These are phyloP conservation scores for Pythium chondricola DNA, from an alignment of 352 stramenopile species.

Conservation along the genomic window DNA sequence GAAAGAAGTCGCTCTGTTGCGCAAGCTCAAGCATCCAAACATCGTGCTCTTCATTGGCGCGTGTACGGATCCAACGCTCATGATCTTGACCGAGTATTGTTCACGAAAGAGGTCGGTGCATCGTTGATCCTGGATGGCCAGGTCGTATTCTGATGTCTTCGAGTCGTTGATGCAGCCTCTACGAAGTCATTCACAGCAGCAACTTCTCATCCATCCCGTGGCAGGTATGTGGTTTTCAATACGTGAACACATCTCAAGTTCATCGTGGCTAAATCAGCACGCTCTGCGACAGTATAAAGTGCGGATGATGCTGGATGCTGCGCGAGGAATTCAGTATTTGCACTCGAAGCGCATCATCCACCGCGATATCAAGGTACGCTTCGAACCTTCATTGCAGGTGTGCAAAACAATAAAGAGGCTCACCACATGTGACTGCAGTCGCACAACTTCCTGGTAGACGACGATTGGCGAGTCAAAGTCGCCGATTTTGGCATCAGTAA, in stretches of 20 bases:
- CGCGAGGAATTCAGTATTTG: slow-evolving; percentile 84
- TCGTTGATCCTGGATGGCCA: no score
- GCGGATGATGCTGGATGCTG: slow-evolving; percentile 86
- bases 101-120: slow-evolving; percentile 88
- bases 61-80: slow-evolving; percentile 84
- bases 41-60: slow-evolving; percentile 89
- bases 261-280: no score
- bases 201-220: slow-evolving; percentile 87
- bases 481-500: slow-evolving; percentile 89
- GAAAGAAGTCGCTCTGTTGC: slow-evolving; percentile 77
- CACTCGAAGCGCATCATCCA: slow-evolving; percentile 86
- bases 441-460: slow-evolving; percentile 87
- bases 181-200: slow-evolving; percentile 85
- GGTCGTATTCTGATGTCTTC: background rate
- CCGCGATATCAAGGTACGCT: slow-evolving; percentile 81
- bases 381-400: background rate
- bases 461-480: slow-evolving; percentile 87
- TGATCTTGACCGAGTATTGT: slow-evolving; percentile 89
- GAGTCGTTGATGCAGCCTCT: slow-evolving; percentile 40
- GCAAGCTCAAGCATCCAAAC: slow-evolving; percentile 86
- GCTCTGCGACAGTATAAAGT: slow-evolving; percentile 80
- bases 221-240: no score
- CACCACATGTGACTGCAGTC: slow-evolving; percentile 31
- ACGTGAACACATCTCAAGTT: no score
- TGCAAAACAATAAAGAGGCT: background rate